phyloP scores from a whole-genome alignment of 352 stramenopile genomes.

The Globisporangium cylindrosporum region DNA sequence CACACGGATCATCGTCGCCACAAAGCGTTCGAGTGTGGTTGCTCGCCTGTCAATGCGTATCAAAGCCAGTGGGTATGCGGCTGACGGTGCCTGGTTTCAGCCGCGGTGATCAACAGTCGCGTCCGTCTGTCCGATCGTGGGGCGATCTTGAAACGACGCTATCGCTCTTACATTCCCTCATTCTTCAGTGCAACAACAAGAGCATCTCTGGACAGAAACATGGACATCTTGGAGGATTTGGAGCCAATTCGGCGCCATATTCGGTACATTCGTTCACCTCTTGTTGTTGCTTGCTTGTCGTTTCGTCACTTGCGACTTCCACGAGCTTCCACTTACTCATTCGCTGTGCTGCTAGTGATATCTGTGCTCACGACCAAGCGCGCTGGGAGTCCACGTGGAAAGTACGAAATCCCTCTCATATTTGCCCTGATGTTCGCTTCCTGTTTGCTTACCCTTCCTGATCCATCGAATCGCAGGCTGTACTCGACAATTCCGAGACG shows the following conservation, averaged over 20 bases:
- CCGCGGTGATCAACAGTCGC: not conserved
- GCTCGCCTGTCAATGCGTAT: no score
- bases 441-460: not conserved
- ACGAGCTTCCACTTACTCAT: not conserved
- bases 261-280: conserved; percentile 16
- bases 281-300: not conserved
- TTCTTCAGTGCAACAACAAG: not conserved
- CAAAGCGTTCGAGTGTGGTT: not conserved
- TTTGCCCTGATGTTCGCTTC: not conserved
- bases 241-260: conserved; percentile 27
- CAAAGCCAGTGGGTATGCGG: no score
- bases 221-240: conserved; percentile 3
- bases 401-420: conserved; percentile 14
- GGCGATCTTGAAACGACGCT: conserved; percentile 7
- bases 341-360: conserved; percentile 15
- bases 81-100: not conserved
- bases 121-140: not conserved
- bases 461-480: conserved; percentile 16
- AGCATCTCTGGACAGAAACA: not conserved
- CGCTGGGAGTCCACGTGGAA: conserved; percentile 40
- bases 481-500: conserved; percentile 29
- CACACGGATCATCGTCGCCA: not conserved
- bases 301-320: not conserved
- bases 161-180: not conserved
- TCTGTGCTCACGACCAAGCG: conserved; percentile 37